Base-by-base conservation (phyloP, 1,284 basidiomycete genomes). In the Rhodotorula sp. region DNA sequence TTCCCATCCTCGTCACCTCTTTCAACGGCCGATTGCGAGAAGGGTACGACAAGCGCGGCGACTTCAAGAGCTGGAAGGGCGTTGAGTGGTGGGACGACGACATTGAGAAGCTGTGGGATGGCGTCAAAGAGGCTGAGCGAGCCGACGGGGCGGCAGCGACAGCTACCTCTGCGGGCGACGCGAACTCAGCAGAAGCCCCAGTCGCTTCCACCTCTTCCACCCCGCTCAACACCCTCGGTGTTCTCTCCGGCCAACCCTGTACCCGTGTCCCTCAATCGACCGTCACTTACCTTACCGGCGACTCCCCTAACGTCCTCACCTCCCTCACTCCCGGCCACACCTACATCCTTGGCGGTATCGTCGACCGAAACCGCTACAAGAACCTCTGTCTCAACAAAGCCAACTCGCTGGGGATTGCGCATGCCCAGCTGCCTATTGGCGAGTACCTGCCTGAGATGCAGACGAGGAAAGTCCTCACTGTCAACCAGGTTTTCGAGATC, bases 311-410 rank as follows among this genome's bases (percentile, higher is more conserved):
- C 65, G 92, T 95, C 79, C 83, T 99, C 52, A 82, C 84, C 15
- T 87, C 89, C 70, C 85, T 99, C 59, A 88, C 86, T 13, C 58
- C 68, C 0, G 48, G 50, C 28, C 48, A 66, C 79, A 90, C 88
- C 4, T 99, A 99, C 79, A 88, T 99, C 75, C 94, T 99, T 67
- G 96, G 96, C 46, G 96, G 95, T 22, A 90, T 99, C 73, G 91
- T 91, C 70, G 96, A 99, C 80, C 90, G 90, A 76, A 99, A 99
- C 81, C 88, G 95, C 48, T 91, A 97, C 85, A 99, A 97, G 92
- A 89, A 89, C 78, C 83, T 99, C 28, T 99, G 96, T 80, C 84
- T 91, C 64, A 85, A 92, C 79, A 96, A 95, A 81, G 93, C 96
- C 3, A 84, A 85, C 53, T 82, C 83, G 58, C 85, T 89, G 16